phyloP scores from a whole-genome alignment of 164 flowering plant species.

The Annona cherimola region DNA sequence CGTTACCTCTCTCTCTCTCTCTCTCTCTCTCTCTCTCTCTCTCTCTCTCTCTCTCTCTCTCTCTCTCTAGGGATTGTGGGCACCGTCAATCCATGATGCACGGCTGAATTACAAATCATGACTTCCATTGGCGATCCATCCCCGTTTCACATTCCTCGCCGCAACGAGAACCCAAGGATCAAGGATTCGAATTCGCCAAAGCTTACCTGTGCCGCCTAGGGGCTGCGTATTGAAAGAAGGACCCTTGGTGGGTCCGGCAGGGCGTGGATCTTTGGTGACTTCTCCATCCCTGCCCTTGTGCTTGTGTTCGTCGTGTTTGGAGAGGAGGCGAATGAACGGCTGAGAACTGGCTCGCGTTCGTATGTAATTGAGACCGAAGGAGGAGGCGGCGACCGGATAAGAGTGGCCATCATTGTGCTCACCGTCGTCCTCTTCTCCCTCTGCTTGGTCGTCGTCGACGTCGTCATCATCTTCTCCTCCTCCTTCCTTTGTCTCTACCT shows the following conservation, averaged over 20 bases:
- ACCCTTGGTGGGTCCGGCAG: slow-evolving; percentile 9
- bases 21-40: too few relatives aligned
- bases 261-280: background rate
- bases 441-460: slow-evolving; percentile 6
- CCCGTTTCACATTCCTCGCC: too few relatives aligned
- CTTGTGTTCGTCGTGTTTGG: slow-evolving; percentile 1
- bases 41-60: too few relatives aligned
- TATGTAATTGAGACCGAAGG: slow-evolving; percentile 58
- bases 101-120: too few relatives aligned
- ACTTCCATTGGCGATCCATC: too few relatives aligned
- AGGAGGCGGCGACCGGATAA: slow-evolving; percentile 34
- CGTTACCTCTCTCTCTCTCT: too few relatives aligned
- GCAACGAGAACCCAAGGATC: background rate
- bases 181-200: background rate
- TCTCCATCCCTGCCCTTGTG: slow-evolving; percentile 17
- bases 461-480: slow-evolving; percentile 4
- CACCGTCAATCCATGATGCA: too few relatives aligned
- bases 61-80: too few relatives aligned
- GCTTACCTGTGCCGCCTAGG: slow-evolving; percentile 32
- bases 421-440: slow-evolving; percentile 3
- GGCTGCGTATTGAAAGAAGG: slow-evolving; percentile 8
- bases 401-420: slow-evolving; percentile 10
- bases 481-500: background rate
- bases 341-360: slow-evolving; percentile 39
- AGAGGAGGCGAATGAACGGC: slow-evolving; percentile 27